These are phyloP conservation scores for Berberis vulgaris DNA, from an alignment of 164 flowering plant species.

Conservation along the genomic window DNA sequence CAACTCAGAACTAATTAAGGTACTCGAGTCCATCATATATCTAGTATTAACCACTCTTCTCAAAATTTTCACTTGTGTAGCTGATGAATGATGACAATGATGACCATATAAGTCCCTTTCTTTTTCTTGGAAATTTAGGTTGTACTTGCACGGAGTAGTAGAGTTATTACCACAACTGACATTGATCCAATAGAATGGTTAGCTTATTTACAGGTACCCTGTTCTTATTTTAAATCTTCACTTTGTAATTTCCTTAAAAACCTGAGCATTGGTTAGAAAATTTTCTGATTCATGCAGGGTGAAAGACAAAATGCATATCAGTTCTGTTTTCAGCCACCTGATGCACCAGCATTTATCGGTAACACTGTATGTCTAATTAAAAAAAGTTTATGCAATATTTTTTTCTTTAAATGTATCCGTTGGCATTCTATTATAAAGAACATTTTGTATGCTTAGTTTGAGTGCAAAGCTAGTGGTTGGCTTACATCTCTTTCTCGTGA, in stretches of 20 bases:
- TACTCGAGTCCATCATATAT: constrained; percentile 13
- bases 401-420: background rate
- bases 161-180: constrained; percentile 43
- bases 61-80: background rate
- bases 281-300: constrained; percentile 28
- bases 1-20: constrained; percentile 64
- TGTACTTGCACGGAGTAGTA: constrained; percentile 89
- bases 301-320: constrained; percentile 77
- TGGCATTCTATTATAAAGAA: background rate
- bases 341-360: constrained; percentile 86
- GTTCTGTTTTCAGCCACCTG: constrained; percentile 88
- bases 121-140: constrained; percentile 40
- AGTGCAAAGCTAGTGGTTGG: no score
- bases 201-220: constrained; percentile 65
- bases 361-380: constrained; percentile 56
- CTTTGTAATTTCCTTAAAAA: background rate
- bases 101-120: background rate
- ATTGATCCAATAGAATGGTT: constrained; percentile 76
- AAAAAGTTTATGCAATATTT: background rate
- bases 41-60: background rate
- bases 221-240: background rate
- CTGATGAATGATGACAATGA: background rate
- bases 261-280: background rate
- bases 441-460: background rate
- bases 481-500: background rate